Percentiles rank a stretch among this genome's conserved stretches.
phyloP scores from a whole-genome alignment of 2,329 filamentous ascomycete species.

The Colletotrichum truncatum region DNA sequence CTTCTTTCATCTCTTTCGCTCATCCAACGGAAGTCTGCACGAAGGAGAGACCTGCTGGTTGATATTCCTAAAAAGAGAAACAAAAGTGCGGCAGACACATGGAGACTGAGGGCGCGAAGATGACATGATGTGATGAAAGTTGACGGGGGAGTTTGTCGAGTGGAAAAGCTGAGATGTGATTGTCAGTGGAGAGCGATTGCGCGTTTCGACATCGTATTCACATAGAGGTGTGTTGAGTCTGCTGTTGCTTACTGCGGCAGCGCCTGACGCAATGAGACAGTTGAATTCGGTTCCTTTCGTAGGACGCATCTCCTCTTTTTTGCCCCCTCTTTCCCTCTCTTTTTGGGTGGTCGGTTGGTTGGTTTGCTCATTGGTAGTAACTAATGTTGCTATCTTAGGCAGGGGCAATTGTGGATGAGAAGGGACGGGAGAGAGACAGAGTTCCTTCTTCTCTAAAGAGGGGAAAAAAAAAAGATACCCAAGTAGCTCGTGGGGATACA shows the following conservation, averaged over 20 bases:
- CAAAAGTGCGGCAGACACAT: background rate
- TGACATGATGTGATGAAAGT: slow-evolving; percentile 21
- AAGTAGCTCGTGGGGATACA: slow-evolving; percentile 1
- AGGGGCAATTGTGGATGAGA: too few species aligned
- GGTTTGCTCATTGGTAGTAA: too few species aligned
- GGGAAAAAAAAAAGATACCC: too few species aligned
- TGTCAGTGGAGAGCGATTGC: slow-evolving; percentile 4
- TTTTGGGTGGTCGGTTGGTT: too few species aligned
- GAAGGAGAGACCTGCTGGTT: slow-evolving; percentile 2
- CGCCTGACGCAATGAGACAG: background rate
- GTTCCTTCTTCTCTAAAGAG: too few species aligned
- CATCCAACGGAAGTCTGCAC: slow-evolving; percentile 6
- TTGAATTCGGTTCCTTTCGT: background rate
- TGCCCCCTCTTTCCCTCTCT: too few species aligned
- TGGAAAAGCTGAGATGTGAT: slow-evolving; percentile 21
- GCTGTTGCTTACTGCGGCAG: background rate
- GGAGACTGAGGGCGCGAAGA: background rate
- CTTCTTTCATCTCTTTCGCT: slow-evolving; percentile 10
- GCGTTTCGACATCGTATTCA: slow-evolving; percentile 12
- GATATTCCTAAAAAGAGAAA: slow-evolving; percentile 3
- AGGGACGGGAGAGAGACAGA: background rate
- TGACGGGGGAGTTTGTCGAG: background rate
- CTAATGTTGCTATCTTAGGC: too few species aligned
- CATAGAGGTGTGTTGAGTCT: background rate
- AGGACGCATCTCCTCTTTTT: too few species aligned